Evolutionary conservation across 192 early-diverging fungal genomes (phyloP), one percentile per base, ranked within the genome.

Genomic region (Coemansia pectinata): DNA sequence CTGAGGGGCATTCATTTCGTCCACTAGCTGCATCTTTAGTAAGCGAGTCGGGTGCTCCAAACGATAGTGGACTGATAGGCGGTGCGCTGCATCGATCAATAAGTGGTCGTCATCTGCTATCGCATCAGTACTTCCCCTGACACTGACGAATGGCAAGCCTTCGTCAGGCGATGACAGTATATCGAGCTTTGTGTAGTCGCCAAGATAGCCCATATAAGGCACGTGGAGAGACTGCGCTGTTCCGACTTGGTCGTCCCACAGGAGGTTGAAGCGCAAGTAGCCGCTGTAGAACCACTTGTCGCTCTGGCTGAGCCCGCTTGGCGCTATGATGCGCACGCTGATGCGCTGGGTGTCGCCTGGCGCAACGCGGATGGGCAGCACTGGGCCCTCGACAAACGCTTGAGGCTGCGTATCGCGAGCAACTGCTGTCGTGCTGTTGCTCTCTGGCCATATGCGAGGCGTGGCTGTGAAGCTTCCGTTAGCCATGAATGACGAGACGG

Each of bases 231-330:
- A 53, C 58, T 79, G 73, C 21, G 73, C 40, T 0, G 82, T 84
- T n/a, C 76, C 81, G 3, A 27, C 52, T 44, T 66, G 45, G 70
- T 78, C 81, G 53, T 78, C 81, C 81, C 81, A 83, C 25, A 78
- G 72, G 44, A 83, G 67, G 55, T 79, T 84, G 62, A 84, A 78
- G 2, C 68, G 73, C 55, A 84, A 25, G 45, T 76, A 84, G 2
- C 82, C 82, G 50, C 82, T 70, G 59, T 76, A 84, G 21, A 79
- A 57, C 82, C 82, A 84, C 29, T 50, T 66, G 44, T 79, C 82
- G 42, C 17, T 45, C 10, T 29, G 27, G 65, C 68, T 67, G 33
- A 84, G 68, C 4, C 71, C 78, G 12, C 63, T 67, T 1, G 82
- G 82, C 19, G 77, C 72, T 6, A 42, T 48, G 52, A 84, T 79